Evolutionary conservation across 31 red algal species (phyloP), one percentile per base, ranked within the genome.

Genomic region (Endocladia muricata): DNA sequence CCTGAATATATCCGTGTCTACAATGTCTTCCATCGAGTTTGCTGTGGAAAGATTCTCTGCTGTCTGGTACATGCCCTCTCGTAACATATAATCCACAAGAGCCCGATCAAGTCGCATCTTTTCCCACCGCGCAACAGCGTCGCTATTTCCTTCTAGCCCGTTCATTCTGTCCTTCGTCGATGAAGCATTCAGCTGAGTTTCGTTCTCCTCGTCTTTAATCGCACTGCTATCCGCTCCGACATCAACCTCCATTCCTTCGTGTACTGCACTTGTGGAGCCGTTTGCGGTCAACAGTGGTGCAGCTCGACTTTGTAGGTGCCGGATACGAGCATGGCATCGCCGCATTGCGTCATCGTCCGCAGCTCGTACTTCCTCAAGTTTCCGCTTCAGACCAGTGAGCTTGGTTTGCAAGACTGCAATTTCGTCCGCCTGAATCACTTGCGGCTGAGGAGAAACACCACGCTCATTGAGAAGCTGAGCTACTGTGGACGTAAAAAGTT

Each of bases 41-140:
- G 71, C 56, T n/a, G 74, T 56, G 59, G 84, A 67, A 11, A 89
- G 72, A 2, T 30, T 52, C 55, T 86, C 49, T 4, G 93, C 93
- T 1, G 93, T 84, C 8, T 81, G 81, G 37, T 78, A 83, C 82
- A 88, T 83, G 34, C 93, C 93, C 38, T 88, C 78, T 13, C 93
- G 68, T 2, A 96, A 57, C 79, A 96, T 84, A 52, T 88, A 91
- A 66, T 96, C 93, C 11, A 92, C 88, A 9, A 96, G 55, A 25
- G 89, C 78, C 15, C 93, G 44, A 37, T 91, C 75, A 1, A 92
- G 55, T 30, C 82, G 87, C 49, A 82, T 37, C 82, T 87, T 88
- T 48, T 88, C 65, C 90, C 90, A 93, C 0, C 78, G 41, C 15
- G 61, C 61, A 4, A 35, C 61, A 4, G 34, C 33, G 6, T 67